Percentiles rank a stretch among this genome's conserved stretches.
These are phyloP conservation scores for Euphorbia lathyris DNA, from an alignment of 345 rosid species.

Conservation along the genomic window DNA sequence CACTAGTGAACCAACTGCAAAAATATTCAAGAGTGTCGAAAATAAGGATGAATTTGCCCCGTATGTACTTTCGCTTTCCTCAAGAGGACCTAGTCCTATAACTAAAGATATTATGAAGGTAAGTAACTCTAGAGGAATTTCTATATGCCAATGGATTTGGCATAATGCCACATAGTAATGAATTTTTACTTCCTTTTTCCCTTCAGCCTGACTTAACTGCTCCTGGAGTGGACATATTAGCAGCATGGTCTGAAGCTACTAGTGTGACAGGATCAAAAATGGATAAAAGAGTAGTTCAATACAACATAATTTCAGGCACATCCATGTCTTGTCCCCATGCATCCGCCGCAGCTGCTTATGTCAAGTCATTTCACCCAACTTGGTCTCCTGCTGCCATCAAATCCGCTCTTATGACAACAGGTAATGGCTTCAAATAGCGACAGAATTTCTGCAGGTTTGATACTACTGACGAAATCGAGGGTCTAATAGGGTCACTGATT, in stretches of 20 bases:
- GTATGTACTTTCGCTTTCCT: conserved; percentile 25
- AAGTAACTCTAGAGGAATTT: neutral
- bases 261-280: conserved; percentile 6
- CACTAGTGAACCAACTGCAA: conserved; percentile 29
- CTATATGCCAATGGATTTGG: too few species aligned
- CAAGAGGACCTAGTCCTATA: conserved; percentile 38
- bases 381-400: conserved; percentile 44
- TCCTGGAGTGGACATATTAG: conserved; percentile 44
- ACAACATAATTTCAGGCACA: conserved; percentile 39
- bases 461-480: too few species aligned
- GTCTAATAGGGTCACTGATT: too few species aligned
- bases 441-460: too few species aligned
- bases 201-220: conserved; percentile 39
- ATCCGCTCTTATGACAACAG: conserved; percentile 45
- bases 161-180: too few species aligned
- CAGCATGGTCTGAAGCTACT: conserved; percentile 31
- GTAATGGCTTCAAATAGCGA: too few species aligned
- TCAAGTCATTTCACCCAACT: conserved; percentile 34
- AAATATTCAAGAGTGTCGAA: conserved; percentile 25
- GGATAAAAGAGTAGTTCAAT: conserved; percentile 25
- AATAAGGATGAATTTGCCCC: conserved; percentile 20
- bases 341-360: conserved; percentile 27
- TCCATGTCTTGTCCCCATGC: conserved; percentile 47
- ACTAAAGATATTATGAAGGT: conserved; percentile 37
- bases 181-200: too few species aligned